Conservation (phyloP, 2,329 filamentous ascomycete species). For the Volutella citrinella region DNA sequence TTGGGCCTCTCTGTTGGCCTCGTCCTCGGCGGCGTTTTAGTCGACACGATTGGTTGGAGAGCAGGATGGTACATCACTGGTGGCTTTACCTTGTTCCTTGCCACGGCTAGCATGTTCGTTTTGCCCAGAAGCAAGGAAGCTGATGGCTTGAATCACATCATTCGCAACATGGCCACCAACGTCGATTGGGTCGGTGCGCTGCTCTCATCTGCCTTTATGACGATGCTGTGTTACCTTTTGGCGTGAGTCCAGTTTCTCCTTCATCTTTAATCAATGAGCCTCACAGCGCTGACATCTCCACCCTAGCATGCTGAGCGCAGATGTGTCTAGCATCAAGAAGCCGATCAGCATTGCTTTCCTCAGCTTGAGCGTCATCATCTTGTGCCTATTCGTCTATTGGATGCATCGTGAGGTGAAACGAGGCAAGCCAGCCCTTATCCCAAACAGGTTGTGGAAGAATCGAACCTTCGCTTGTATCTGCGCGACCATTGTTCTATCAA, state of each 20-base stretch:
- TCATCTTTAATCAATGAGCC: neutral
- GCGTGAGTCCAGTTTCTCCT: slow-evolving; percentile 36
- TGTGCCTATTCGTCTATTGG: slow-evolving; percentile 54
- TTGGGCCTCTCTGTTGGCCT: slow-evolving; percentile 50
- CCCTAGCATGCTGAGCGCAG: slow-evolving; percentile 36
- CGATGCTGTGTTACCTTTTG: slow-evolving; percentile 51
- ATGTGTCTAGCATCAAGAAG: slow-evolving; percentile 38
- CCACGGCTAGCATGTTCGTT: slow-evolving; percentile 33
- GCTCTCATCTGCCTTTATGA: slow-evolving; percentile 44
- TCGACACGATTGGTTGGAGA: slow-evolving; percentile 46
- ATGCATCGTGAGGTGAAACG: slow-evolving; percentile 44
- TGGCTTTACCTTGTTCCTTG: slow-evolving; percentile 33
- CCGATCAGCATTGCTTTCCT: slow-evolving; percentile 45
- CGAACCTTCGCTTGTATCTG: slow-evolving; percentile 54
- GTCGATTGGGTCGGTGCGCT: slow-evolving; percentile 54
- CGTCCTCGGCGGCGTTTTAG: slow-evolving; percentile 46
- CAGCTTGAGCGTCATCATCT: slow-evolving; percentile 35
- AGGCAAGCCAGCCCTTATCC: slow-evolving; percentile 53
- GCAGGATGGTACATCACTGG: slow-evolving; percentile 42
- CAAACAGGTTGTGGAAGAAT: slow-evolving; percentile 61
- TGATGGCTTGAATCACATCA: slow-evolving; percentile 21
- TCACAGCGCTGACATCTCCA: slow-evolving; percentile 1
- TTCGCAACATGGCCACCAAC: slow-evolving; percentile 28
- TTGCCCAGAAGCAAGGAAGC: slow-evolving; percentile 28
- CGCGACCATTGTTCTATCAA: slow-evolving; percentile 44